Base-by-base conservation (phyloP, 257 asterid species). In the Handroanthus guayacan region DNA sequence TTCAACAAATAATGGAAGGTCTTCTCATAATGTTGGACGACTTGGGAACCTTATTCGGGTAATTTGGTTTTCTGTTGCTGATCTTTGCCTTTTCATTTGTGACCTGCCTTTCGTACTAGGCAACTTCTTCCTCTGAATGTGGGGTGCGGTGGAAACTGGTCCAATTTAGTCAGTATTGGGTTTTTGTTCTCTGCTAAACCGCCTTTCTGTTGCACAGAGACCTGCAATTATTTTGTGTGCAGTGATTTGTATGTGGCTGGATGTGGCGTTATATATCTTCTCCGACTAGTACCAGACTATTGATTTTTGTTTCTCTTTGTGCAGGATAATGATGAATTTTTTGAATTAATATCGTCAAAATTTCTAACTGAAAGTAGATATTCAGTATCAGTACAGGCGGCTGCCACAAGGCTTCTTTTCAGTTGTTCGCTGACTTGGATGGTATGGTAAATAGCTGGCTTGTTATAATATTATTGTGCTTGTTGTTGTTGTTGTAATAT, bases 311-410 rank as follows among this genome's bases (percentile, higher is more conserved):
- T 37, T 77, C 71, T 79, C 61, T 76, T 69, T 82, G 66, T 86
- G 83, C 97, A 95, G 99, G 99, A 95, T 74, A 93, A 93, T 57
- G 97, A 93, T 66, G 98, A 95, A 75, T 95, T 91, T 64, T 95
- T 93, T 62, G 98, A 93, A 18, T 75, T 93, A 88, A 77, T 95
- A 82, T 87, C 99, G n/a, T 81, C 93, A 6, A 91, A 84, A 71
- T 90, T 89, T 82, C 80, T 95, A 63, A 75, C 87, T 63, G 99
- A 90, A 82, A 84, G 85, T 79, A 81, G 89, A 81, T 89, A 90
- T 78, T 89, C 98, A 54, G 79, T 83, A 75, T 80, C 97, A 31
- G 87, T 90, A 55, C 91, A 82, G 72, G 97, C 99, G 31, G 97
- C 97, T 51, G 82, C 96, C 6, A 80, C 92, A 45, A 91, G 99